Percentiles rank a stretch among this genome's conserved stretches.
Evolutionary conservation across 495 filamentous ascomycete species (phyloP).

Genomic region (Aspergillus nanangensis): DNA sequence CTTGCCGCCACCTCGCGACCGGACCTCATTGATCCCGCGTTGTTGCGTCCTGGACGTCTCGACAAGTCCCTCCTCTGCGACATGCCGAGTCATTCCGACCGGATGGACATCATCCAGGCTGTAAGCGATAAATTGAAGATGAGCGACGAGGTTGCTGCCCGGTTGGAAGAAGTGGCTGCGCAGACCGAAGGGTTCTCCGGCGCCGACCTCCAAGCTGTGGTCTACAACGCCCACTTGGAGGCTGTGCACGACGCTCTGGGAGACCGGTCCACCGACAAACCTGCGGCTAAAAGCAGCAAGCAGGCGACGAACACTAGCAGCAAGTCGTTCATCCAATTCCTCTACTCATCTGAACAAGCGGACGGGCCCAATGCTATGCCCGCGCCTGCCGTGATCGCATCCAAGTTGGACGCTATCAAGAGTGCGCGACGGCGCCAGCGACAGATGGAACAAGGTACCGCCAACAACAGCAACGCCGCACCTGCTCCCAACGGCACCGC

Average conservation of each 20-base stretch:
- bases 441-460: slow-evolving; percentile 43
- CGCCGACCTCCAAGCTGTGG: slow-evolving; percentile 88
- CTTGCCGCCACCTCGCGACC: slow-evolving; percentile 88
- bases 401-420: slow-evolving; percentile 72
- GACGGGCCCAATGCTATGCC: slow-evolving; percentile 46
- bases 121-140: slow-evolving; percentile 75
- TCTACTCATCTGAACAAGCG: slow-evolving; percentile 58
- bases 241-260: slow-evolving; percentile 90
- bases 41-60: slow-evolving; percentile 81
- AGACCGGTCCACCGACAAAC: slow-evolving; percentile 48
- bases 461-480: slow-evolving; percentile 13
- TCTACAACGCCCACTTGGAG: slow-evolving; percentile 95
- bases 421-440: slow-evolving; percentile 57
- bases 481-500: slow-evolving; percentile 24
- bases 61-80: slow-evolving; percentile 91
- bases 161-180: slow-evolving; percentile 61
- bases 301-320: slow-evolving; percentile 30
- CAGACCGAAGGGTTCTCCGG: slow-evolving; percentile 90
- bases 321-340: slow-evolving; percentile 71
- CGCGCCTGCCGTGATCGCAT: slow-evolving; percentile 63
- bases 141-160: slow-evolving; percentile 47
- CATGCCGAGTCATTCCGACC: slow-evolving; percentile 71
- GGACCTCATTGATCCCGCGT: slow-evolving; percentile 89
- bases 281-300: slow-evolving; percentile 25
- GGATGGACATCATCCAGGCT: slow-evolving; percentile 80